Conservation (phyloP, 2,329 filamentous ascomycete genomes). For the Xylaria sp. region DNA sequence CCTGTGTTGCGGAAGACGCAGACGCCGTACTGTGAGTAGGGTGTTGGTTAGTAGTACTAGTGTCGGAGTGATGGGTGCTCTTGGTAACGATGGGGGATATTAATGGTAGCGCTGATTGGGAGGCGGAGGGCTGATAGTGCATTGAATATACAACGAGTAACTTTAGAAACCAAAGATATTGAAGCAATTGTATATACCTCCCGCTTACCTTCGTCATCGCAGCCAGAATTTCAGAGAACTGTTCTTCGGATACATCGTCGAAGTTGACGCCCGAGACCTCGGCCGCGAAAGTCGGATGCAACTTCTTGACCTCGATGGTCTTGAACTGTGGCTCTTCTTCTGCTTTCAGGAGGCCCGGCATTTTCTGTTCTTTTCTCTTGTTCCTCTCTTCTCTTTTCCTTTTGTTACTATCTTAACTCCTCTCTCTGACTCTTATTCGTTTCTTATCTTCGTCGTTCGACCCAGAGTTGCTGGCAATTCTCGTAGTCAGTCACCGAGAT, state of each 20-base stretch:
- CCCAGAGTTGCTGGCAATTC: background rate
- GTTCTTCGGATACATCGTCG: conserved; percentile 47
- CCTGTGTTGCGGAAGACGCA: conserved; percentile 61
- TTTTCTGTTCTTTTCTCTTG: conserved; percentile 27
- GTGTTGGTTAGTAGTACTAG: background rate
- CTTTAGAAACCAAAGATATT: background rate
- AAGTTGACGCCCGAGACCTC: conserved; percentile 50
- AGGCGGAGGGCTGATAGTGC: background rate
- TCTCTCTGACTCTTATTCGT: background rate
- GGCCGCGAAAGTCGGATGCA: conserved; percentile 48
- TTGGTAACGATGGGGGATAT: background rate
- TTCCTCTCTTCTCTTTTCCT: background rate
- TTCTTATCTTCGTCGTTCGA: background rate
- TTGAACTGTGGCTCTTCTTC: conserved; percentile 41
- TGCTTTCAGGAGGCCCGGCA: conserved; percentile 45
- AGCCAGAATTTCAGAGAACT: conserved; percentile 47
- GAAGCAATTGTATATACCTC: background rate
- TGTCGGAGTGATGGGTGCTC: background rate
- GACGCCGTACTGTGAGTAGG: conserved; percentile 58
- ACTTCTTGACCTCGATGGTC: conserved; percentile 43
- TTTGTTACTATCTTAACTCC: background rate
- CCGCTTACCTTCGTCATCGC: conserved; percentile 49
- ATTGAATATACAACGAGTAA: too few species aligned
- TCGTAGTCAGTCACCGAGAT: background rate
- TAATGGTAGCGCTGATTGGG: background rate